Percentiles rank a stretch among this genome's conserved stretches.
phyloP scores from a whole-genome alignment of 1,284 basidiomycete species.

The Boletus holoroseus region DNA sequence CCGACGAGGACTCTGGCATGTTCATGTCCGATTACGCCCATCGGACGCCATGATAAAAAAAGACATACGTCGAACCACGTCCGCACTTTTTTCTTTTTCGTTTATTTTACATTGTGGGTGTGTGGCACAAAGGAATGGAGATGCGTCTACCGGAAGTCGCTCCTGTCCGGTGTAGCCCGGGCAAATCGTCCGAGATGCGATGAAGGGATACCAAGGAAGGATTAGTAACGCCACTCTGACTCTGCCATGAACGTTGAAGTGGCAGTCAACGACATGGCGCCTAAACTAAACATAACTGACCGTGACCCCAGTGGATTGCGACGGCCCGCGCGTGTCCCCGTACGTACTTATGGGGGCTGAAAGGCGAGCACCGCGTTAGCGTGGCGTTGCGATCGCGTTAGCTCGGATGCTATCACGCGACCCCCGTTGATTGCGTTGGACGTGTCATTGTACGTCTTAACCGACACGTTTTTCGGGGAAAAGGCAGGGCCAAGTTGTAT shows the following conservation, averaged over 20 bases:
- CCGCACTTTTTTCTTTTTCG: not conserved
- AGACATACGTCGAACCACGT: not conserved
- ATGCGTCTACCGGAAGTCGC: not conserved
- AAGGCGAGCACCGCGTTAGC: not conserved
- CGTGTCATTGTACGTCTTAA: conserved; percentile 7
- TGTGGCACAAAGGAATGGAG: not conserved
- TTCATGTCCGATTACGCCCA: conserved; percentile 8
- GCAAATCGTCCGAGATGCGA: conserved; percentile 9
- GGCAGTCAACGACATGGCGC: conserved; percentile 1
- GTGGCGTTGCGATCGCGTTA: not conserved
- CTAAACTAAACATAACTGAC: not conserved
- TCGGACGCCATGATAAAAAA: not conserved
- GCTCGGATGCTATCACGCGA: not conserved
- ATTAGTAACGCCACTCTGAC: conserved; percentile 1
- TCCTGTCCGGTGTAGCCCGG: not conserved
- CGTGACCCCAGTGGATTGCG: not conserved
- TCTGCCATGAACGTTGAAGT: not conserved
- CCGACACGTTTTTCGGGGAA: not conserved
- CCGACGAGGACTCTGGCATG: not conserved
- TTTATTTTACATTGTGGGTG: not conserved
- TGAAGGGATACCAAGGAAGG: not conserved
- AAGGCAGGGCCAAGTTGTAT: not conserved
- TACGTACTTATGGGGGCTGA: not conserved
- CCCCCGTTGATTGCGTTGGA: not conserved
- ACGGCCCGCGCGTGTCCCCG: not conserved